These are phyloP conservation scores for Verticillium isaacii DNA, from an alignment of 2,329 filamentous ascomycete genomes.

Conservation along the genomic window DNA sequence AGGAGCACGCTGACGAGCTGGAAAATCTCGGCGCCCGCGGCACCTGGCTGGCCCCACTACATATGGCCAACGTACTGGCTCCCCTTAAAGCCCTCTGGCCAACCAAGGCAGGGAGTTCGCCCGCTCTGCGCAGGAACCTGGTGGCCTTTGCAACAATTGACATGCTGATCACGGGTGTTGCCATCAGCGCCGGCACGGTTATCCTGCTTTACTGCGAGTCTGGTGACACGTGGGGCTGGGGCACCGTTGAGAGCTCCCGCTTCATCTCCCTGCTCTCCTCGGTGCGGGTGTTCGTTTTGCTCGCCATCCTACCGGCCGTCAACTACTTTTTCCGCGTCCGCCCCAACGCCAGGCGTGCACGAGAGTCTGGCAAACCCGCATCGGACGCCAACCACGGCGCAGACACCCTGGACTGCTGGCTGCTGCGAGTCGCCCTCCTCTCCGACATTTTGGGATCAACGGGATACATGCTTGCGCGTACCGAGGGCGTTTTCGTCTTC, in stretches of 20 bases:
- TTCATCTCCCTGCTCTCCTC: conserved; percentile 79
- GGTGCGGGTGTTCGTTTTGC: conserved; percentile 69
- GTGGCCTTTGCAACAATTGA: conserved; percentile 76
- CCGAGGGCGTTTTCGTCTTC: conserved; percentile 59
- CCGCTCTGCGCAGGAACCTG: conserved; percentile 70
- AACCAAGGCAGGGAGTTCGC: conserved; percentile 55
- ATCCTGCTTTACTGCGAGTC: conserved; percentile 78
- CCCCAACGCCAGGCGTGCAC: conserved; percentile 37
- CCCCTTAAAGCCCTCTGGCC: conserved; percentile 78
- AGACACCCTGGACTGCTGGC: conserved; percentile 69
- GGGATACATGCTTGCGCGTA: conserved; percentile 66
- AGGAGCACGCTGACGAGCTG: conserved; percentile 54
- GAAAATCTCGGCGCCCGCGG: conserved; percentile 26
- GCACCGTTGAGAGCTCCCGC: conserved; percentile 70
- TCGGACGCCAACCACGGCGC: conserved; percentile 60
- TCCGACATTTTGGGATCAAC: conserved; percentile 73
- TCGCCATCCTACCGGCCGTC: conserved; percentile 69
- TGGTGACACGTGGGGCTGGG: conserved; percentile 77
- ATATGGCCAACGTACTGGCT: conserved; percentile 59
- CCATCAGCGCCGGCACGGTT: conserved; percentile 77
- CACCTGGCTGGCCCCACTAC: conserved; percentile 23
- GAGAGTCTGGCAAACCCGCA: conserved; percentile 27
- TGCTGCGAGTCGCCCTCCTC: conserved; percentile 70
- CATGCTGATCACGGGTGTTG: conserved; percentile 73
- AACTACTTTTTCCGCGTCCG: conserved; percentile 68